Conservation (phyloP, 2,329 filamentous ascomycete species). For the Atkinsonella texensis region DNA sequence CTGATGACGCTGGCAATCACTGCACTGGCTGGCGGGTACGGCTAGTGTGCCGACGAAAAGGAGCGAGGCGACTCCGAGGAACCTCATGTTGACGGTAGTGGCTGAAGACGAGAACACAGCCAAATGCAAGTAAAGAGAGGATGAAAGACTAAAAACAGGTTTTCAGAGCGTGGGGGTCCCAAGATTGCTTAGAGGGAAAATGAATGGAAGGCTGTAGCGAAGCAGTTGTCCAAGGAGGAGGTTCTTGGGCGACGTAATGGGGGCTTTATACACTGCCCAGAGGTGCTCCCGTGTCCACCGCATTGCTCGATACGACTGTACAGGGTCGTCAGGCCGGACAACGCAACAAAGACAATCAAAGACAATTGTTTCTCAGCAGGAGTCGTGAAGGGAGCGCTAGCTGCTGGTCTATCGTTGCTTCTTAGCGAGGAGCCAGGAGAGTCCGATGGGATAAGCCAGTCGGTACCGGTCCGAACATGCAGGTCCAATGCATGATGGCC, state of each 20-base stretch:
- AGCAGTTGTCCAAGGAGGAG: neutral
- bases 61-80: slow-evolving; percentile 7
- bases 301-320: neutral
- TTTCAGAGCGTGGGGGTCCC: neutral
- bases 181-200: neutral
- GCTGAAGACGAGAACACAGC: neutral
- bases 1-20: slow-evolving; percentile 3
- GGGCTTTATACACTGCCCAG: neutral
- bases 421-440: neutral
- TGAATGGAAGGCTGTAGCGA: neutral
- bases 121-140: neutral
- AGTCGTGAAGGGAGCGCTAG: neutral
- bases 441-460: neutral
- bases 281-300: neutral
- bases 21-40: slow-evolving; percentile 6
- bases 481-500: neutral
- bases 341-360: neutral
- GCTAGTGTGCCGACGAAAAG: slow-evolving; percentile 9
- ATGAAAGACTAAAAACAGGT: neutral
- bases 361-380: neutral
- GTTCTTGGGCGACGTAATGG: neutral
- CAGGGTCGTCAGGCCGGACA: neutral
- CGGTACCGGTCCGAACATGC: slow-evolving; percentile 2
- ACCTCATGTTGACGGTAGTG: slow-evolving; percentile 8
- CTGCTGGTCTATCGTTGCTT: neutral